phyloP scores from a whole-genome alignment of 768 basidiomycete species.

The Termitomyces sp. region DNA sequence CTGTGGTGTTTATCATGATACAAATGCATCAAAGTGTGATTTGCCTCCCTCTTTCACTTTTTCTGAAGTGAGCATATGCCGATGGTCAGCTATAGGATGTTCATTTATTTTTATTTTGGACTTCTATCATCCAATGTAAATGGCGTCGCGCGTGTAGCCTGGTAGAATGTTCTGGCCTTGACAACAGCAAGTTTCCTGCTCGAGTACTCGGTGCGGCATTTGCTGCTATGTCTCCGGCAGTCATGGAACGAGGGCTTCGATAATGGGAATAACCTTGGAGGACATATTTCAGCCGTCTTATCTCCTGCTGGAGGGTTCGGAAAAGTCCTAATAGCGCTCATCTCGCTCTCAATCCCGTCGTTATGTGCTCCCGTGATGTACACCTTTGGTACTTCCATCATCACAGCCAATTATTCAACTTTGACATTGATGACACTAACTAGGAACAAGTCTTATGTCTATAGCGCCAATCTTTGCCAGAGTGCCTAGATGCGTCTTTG shows the following conservation, averaged over 20 bases:
- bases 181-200: conserved; percentile 28
- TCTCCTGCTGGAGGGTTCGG: conserved; percentile 59
- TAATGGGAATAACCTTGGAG: conserved; percentile 50
- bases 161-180: conserved; percentile 2
- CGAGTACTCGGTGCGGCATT: conserved; percentile 66
- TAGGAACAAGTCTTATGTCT: conserved; percentile 59
- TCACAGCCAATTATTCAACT: neutral
- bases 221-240: conserved; percentile 45
- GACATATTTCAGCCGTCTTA: conserved; percentile 57
- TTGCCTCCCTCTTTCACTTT: neutral
- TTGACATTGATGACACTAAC: neutral
- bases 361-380: conserved; percentile 79
- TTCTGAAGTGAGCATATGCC: neutral
- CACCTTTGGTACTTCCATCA: conserved; percentile 42
- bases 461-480: conserved; percentile 45
- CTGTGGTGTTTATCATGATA: conserved; percentile 37
- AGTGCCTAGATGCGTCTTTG: conserved; percentile 63
- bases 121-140: conserved; percentile 54
- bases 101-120: conserved; percentile 59
- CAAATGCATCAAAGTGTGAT: conserved; percentile 23
- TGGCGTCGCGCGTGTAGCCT: too few relatives aligned
- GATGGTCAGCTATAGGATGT: conserved; percentile 43
- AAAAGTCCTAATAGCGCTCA: conserved; percentile 64
- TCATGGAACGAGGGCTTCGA: conserved; percentile 53
- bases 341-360: conserved; percentile 69